These are phyloP conservation scores for Suhomyces atakaporum DNA, from an alignment of 1,139 yeast genomes.

Conservation along the genomic window DNA sequence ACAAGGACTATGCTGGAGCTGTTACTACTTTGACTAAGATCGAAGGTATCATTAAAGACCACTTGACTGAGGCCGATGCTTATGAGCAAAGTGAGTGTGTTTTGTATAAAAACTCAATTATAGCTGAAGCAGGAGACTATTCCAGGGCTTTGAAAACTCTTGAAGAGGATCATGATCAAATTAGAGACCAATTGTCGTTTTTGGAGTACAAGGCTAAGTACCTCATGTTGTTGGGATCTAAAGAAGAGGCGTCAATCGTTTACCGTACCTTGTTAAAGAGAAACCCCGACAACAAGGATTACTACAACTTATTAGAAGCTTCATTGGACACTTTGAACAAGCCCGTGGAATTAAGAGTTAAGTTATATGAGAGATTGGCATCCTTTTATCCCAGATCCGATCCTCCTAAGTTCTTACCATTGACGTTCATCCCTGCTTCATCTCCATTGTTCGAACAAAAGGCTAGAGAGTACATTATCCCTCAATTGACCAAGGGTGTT, in stretches of 20 bases:
- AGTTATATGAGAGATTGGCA: slow-evolving; percentile 63
- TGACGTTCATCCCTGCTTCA: slow-evolving; percentile 67
- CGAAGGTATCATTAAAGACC: slow-evolving; percentile 71
- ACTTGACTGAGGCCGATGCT: slow-evolving; percentile 63
- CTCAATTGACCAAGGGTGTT: slow-evolving; percentile 74
- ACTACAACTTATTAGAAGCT: slow-evolving; percentile 67
- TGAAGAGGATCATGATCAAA: slow-evolving; percentile 51
- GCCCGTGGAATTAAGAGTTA: slow-evolving; percentile 43
- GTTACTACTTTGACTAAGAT: slow-evolving; percentile 71
- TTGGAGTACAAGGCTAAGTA: slow-evolving; percentile 71
- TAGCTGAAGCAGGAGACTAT: slow-evolving; percentile 65
- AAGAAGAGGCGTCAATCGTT: slow-evolving; percentile 64
- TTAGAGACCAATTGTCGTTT: slow-evolving; percentile 64
- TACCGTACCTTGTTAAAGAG: slow-evolving; percentile 75
- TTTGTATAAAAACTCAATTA: slow-evolving; percentile 68
- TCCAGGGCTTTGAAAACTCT: slow-evolving; percentile 64
- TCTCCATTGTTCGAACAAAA: slow-evolving; percentile 44
- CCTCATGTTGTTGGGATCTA: slow-evolving; percentile 38
- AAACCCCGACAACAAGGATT: slow-evolving; percentile 77
- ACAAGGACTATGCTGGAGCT: slow-evolving; percentile 66
- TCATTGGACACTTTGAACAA: slow-evolving; percentile 50
- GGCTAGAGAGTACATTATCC: slow-evolving; percentile 53
- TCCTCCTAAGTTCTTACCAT: slow-evolving; percentile 75
- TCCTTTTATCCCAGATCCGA: slow-evolving; percentile 82
- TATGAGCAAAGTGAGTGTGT: slow-evolving; percentile 81